A percentile compares a stretch with the other conserved stretches of the same genome.
These are phyloP conservation scores for Peniophora sp. DNA, from an alignment of 1,284 basidiomycete genomes.

Conservation along the genomic window DNA sequence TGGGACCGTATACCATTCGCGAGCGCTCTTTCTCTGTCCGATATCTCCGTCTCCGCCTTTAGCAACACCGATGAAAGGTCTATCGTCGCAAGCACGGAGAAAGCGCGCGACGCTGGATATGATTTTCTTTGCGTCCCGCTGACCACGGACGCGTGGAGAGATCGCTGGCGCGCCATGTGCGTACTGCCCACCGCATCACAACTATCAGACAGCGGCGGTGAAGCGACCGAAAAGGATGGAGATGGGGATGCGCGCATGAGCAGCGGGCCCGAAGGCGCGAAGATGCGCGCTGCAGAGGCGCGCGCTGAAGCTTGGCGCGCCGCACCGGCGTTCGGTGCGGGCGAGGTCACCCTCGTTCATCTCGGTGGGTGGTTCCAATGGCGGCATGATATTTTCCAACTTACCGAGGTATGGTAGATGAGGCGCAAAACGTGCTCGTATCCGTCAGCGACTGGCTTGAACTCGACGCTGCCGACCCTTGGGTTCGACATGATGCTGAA, in stretches of 20 bases:
- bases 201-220: too few species aligned
- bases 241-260: background rate
- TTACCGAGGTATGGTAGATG: constrained; percentile 44
- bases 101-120: constrained; percentile 52
- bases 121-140: constrained; percentile 74
- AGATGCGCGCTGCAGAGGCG: constrained; percentile 50
- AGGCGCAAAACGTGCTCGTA: constrained; percentile 72
- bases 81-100: constrained; percentile 9
- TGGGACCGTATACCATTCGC: too few species aligned
- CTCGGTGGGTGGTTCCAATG: constrained; percentile 49
- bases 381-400: background rate
- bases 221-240: too few species aligned
- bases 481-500: constrained; percentile 94
- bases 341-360: constrained; percentile 85
- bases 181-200: constrained; percentile 40
- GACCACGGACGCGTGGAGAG: constrained; percentile 81
- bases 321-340: constrained; percentile 69
- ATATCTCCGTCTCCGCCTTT: too few species aligned
- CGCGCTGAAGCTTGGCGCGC: constrained; percentile 87
- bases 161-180: constrained; percentile 88
- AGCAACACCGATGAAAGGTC: background rate
- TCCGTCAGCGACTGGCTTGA: constrained; percentile 93
- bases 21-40: too few species aligned
- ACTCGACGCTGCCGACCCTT: constrained; percentile 88
- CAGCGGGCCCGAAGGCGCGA: constrained; percentile 25